Evolutionary conservation across 805 yeast species (phyloP).

Genomic region (Starmerella apicola): DNA sequence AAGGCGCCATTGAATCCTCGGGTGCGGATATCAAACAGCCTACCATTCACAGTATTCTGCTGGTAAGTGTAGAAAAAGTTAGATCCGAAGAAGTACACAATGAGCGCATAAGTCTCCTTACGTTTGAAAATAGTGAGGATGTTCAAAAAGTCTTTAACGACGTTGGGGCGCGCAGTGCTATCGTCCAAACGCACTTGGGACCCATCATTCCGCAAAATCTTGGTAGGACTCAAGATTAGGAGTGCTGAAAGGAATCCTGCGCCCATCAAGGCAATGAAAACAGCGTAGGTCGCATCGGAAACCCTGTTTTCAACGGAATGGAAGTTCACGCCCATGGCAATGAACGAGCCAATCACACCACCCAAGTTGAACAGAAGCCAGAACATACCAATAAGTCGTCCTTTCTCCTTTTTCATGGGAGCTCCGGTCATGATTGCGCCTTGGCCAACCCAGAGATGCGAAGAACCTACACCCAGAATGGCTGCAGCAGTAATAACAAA

Average conservation of each 20-base stretch:
- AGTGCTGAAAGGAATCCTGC: constrained; percentile 32
- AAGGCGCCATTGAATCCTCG: constrained; percentile 49
- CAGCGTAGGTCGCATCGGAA: constrained; percentile 42
- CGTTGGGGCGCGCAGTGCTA: constrained; percentile 22
- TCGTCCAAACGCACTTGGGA: constrained; percentile 4
- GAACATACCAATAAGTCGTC: constrained; percentile 41
- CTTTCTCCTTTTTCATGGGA: constrained; percentile 40
- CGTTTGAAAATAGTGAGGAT: constrained; percentile 33
- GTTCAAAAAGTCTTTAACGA: constrained; percentile 32
- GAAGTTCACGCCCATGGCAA: constrained; percentile 44
- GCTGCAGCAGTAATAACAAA: constrained; percentile 49
- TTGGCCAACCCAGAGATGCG: constrained; percentile 48
- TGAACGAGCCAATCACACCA: constrained; percentile 47
- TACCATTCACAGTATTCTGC: constrained; percentile 45
- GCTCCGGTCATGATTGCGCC: constrained; percentile 45
- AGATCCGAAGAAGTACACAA: constrained; percentile 53
- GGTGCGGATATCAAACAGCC: constrained; percentile 45
- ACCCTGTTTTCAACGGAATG: constrained; percentile 29
- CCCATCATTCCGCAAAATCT: constrained; percentile 14
- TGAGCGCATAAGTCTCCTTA: constrained; percentile 33
- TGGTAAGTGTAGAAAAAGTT: constrained; percentile 60
- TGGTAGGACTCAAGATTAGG: constrained; percentile 9
- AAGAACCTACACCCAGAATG: constrained; percentile 43
- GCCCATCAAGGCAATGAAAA: constrained; percentile 42
- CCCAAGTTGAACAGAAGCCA: constrained; percentile 54